Evolutionary conservation across 2,329 filamentous ascomycete species (phyloP), one percentile per base, ranked within the genome.

Genomic region (Cryoendolithus antarcticus): DNA sequence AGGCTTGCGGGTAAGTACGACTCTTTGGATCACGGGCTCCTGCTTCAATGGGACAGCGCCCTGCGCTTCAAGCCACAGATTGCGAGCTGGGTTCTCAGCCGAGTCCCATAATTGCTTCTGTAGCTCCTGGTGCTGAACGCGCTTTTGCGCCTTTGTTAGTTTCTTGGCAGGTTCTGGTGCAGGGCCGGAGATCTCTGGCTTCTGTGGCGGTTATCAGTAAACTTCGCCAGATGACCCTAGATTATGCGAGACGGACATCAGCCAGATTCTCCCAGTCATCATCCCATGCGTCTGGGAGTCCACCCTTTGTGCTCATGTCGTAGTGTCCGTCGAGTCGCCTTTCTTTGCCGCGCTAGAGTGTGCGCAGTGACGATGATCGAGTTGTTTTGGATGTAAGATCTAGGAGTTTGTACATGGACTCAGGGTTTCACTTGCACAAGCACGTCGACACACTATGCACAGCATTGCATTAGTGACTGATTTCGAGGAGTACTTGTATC

Each of bases 61-160:
- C 48, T 66, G 72, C 39, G 78, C 70, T 56, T 86, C 76, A 41
- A 91, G 69, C 58, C 81, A 93, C 58, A 85, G 77, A 52, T 82
- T 78, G 8, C 80, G 77, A 46, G 86, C 72, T 10, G 80, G 75
- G 6, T 82, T 69, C 61, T 94, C 85, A 81, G 88, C 89, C 55
- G 86, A 80, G 55, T 91, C 77, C 89, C 89, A 95, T 40, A 95
- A 64, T 60, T 82, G 82, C 52, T 80, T 77, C 59, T 95, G 93
- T 38, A 80, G 73, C 58, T 94, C 86, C 21, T 74, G 76, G 59
- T 96, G 89, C 57, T 80, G 75, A 9, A 82, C 84, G 45, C 82
- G 70, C 32, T 81, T 77, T 62, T 95, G 82, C 3, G 83, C 77
- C 55, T 82, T 86, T 48, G 75, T 78, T 44, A 86, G 59, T 49